Evolutionary conservation across 441 rosid species (phyloP).

Genomic region (Bruguiera hainesii): DNA sequence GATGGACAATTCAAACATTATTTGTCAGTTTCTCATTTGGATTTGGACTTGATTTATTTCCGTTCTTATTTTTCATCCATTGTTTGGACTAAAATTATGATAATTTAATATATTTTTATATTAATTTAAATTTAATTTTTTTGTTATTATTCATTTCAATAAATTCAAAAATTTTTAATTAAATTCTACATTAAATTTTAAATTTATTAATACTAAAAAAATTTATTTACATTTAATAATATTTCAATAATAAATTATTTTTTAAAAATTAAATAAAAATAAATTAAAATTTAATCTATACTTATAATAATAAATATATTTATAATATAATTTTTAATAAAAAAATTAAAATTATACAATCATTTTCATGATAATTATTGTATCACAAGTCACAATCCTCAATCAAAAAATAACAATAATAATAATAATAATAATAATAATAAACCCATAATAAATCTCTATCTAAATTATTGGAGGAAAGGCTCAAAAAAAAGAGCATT

Average conservation of each 20-base stretch:
- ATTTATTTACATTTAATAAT: background rate
- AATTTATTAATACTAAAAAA: rapidly evolving
- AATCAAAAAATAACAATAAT: background rate
- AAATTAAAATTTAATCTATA: background rate
- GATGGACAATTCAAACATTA: background rate
- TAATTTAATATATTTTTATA: too few species aligned
- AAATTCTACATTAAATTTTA: too few species aligned
- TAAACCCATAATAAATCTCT: background rate
- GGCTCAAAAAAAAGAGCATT: background rate
- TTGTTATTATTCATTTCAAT: too few species aligned
- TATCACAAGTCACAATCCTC: background rate
- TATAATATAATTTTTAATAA: background rate
- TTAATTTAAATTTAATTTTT: too few species aligned
- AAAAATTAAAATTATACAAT: background rate
- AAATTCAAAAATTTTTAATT: too few species aligned
- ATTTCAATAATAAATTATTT: background rate
- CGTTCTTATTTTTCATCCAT: too few species aligned
- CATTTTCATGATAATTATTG: background rate
- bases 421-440: background rate
- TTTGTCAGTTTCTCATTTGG: background rate
- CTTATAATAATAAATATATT: background rate
- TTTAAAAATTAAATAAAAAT: background rate
- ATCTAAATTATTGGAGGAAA: background rate
- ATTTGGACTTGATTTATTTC: too few species aligned
- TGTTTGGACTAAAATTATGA: too few species aligned